phyloP scores from a whole-genome alignment of 441 rosid species.

The Aquilaria agallochum region DNA sequence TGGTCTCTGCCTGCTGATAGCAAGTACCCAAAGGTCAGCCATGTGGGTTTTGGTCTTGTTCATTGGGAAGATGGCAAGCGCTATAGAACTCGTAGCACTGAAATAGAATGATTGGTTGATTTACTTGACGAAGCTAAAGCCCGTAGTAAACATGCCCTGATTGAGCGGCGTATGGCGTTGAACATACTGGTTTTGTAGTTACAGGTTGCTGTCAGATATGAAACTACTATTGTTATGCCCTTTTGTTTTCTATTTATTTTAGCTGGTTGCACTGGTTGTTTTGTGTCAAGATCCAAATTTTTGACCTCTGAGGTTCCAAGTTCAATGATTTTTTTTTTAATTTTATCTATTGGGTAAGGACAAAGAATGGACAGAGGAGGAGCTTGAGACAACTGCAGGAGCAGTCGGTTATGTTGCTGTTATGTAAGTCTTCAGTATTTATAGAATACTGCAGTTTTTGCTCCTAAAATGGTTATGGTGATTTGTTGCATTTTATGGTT shows the following conservation, averaged over 20 bases:
- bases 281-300: no score
- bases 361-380: conserved; percentile 81
- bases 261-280: not conserved
- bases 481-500: not conserved
- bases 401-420: conserved; percentile 97
- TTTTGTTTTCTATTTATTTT: not conserved
- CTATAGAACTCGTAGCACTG: conserved; percentile 74
- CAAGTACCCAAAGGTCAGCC: conserved; percentile 59
- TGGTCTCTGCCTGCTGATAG: conserved; percentile 66
- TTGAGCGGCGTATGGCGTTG: conserved; percentile 66
- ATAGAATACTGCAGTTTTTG: not conserved
- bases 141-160: conserved; percentile 66
- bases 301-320: no score
- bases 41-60: conserved; percentile 91
- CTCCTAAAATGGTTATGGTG: no score
- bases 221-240: conserved; percentile 6
- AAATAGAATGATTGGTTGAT: conserved; percentile 91
- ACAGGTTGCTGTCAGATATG: conserved; percentile 2
- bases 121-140: conserved; percentile 88
- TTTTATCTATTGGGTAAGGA: conserved; percentile 56
- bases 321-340: not conserved
- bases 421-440: conserved; percentile 50
- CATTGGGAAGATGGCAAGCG: conserved; percentile 90
- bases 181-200: conserved; percentile 8
- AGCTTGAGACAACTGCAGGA: conserved; percentile 86